Percentiles rank a stretch among this genome's conserved stretches.
Conservation (phyloP, 1,284 basidiomycete species). For the Ustilago nuda region DNA sequence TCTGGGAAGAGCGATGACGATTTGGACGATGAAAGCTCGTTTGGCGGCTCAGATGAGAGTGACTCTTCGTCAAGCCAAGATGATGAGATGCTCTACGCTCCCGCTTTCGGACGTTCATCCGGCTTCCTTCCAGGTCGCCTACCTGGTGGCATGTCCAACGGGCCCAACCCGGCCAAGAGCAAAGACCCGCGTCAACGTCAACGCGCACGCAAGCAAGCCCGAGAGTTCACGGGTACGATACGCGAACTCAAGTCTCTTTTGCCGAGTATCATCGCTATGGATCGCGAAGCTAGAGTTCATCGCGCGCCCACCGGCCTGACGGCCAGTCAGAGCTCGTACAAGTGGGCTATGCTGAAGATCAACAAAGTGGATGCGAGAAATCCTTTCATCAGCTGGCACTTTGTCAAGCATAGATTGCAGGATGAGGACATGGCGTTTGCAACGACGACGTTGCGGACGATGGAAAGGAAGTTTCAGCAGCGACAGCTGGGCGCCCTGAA, state of each 20-base stretch:
- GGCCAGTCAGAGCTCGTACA: constrained; percentile 43
- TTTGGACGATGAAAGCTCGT: constrained; percentile 23
- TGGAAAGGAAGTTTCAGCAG: constrained; percentile 55
- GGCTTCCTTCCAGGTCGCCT: constrained; percentile 50
- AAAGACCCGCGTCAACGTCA: constrained; percentile 15
- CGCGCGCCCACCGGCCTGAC: constrained; percentile 23
- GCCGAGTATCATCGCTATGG: constrained; percentile 56
- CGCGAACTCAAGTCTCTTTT: constrained; percentile 59
- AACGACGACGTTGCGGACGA: constrained; percentile 46
- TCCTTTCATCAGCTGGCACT: constrained; percentile 63
- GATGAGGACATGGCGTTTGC: constrained; percentile 61
- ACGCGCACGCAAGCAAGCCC: constrained; percentile 37
- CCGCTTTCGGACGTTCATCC: constrained; percentile 32
- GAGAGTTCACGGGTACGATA: constrained; percentile 59
- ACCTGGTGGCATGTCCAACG: constrained; percentile 47
- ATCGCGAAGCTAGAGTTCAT: constrained; percentile 31
- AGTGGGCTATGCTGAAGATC: constrained; percentile 49
- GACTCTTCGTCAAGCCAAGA: constrained; percentile 44
- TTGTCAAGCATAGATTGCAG: constrained; percentile 57
- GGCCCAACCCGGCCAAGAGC: constrained; percentile 30
- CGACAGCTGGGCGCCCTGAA: constrained; percentile 21
- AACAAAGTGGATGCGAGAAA: constrained; percentile 60
- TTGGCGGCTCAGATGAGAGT: constrained; percentile 36
- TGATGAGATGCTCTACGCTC: constrained; percentile 36
- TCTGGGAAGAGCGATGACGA: constrained; percentile 38